Conservation (phyloP, 495 filamentous ascomycete species). For the Aspergillus conjunctus region DNA sequence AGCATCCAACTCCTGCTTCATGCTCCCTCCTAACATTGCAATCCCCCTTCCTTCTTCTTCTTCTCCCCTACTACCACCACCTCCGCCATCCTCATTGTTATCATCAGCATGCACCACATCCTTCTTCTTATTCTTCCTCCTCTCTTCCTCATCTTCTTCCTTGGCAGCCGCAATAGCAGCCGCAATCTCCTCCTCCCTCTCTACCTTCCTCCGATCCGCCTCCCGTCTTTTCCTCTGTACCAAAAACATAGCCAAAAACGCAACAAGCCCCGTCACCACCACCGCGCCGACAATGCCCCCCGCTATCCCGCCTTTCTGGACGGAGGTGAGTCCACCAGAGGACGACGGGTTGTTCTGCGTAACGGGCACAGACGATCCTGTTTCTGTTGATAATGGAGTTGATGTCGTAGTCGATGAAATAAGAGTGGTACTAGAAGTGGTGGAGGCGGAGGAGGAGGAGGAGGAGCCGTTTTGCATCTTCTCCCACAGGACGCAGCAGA, state of each 20-base stretch:
- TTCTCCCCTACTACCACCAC: neutral
- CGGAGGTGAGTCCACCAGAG: neutral
- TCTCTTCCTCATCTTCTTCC: constrained; percentile 7
- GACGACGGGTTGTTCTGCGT: too few species aligned
- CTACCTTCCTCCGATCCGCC: neutral
- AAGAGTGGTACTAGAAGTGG: neutral
- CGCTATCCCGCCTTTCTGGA: constrained; percentile 15
- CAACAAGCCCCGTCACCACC: constrained; percentile 6
- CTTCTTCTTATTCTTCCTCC: too few species aligned
- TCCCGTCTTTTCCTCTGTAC: neutral
- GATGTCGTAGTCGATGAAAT: constrained; percentile 1
- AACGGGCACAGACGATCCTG: too few species aligned
- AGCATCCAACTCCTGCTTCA: constrained; percentile 19
- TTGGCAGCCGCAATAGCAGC: constrained; percentile 9
- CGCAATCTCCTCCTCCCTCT: constrained; percentile 16
- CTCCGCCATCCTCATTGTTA: neutral
- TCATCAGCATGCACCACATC: too few species aligned
- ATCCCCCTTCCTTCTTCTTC: constrained; percentile 20
- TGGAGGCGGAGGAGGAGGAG: neutral
- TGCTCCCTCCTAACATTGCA: constrained; percentile 21
- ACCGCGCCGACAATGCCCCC: constrained; percentile 16
- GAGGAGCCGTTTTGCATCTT: constrained; percentile 7
- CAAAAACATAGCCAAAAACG: constrained; percentile 8
- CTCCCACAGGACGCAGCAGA: constrained; percentile 14
- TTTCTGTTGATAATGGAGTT: neutral